Base-by-base conservation (phyloP, 2,329 filamentous ascomycete species). In the Rutstroemia sp. region DNA sequence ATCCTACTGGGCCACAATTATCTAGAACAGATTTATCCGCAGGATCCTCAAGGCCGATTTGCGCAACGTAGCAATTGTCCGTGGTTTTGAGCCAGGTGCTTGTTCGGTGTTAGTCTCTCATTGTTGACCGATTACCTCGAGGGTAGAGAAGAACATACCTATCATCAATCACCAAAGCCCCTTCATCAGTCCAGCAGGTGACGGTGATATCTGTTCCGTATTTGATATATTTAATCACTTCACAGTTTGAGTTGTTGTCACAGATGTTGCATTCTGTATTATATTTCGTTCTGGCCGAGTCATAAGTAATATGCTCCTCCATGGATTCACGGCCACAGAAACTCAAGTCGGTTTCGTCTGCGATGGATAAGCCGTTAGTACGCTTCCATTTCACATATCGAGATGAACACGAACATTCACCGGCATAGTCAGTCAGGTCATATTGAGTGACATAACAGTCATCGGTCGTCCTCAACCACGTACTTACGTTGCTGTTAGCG, bases 251-350 rank as follows among this genome's bases (percentile, higher is more conserved):
- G 12, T 62, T 59, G 23, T 56, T 55, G 10, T 59, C 59, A 42
- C 61, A 63, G 47, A 64, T 49, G 21, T 61, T 62, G 25, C 62
- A 64, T 44, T 64, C 62, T 8, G 52, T 51, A 37, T 63, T 52
- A 30, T 63, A 64, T 37, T 62, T 54, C 4, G 53, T 55, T 7
- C 48, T 56, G 8, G 59, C 42, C 12, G 52, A 23, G 27, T 56
- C 58, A 39, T 57, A 58, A 4, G 61, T 64, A 21, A 59, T 53
- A 18, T 61, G 56, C 19, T 60, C 59, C 1, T 60, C 56, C 18
- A 50, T 54, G 21, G 52, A 54, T 21, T 54, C 60, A 19, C 49
- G 14, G 1, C 61, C 60, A 23, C 62, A 63, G 53, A 56, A 62
- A 19, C 47, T 57, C 9, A 65, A 42, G 18, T 61, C 61, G 45